Percentiles rank a stretch among this genome's conserved stretches.
These are phyloP conservation scores for Diaporthe vexans DNA, from an alignment of 2,329 filamentous ascomycete genomes.

Conservation along the genomic window DNA sequence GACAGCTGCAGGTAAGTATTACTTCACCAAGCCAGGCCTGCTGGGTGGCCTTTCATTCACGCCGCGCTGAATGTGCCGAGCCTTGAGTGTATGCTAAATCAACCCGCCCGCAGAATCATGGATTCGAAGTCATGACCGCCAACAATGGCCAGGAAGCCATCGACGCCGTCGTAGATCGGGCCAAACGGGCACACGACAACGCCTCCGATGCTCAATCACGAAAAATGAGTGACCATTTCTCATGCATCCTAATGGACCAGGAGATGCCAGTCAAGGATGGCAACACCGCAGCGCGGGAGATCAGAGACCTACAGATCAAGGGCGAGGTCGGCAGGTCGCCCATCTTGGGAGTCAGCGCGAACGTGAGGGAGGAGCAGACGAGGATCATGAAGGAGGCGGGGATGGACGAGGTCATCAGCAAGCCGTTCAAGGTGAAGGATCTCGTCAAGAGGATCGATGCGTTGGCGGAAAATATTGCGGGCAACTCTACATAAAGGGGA, in stretches of 20 bases:
- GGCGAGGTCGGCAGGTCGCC: constrained; percentile 25
- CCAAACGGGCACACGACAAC: not conserved
- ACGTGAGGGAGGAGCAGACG: constrained; percentile 30
- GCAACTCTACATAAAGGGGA: too few species aligned
- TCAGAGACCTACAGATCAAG: constrained; percentile 5
- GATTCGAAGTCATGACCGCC: constrained; percentile 12
- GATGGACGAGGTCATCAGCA: constrained; percentile 33
- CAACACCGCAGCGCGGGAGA: constrained; percentile 17
- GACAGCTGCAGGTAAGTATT: constrained; percentile 18
- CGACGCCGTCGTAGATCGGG: constrained; percentile 15
- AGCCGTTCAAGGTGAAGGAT: constrained; percentile 31
- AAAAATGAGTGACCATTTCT: not conserved
- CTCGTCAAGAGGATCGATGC: constrained; percentile 18
- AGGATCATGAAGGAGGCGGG: constrained; percentile 23
- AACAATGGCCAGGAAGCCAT: constrained; percentile 32
- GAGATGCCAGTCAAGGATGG: constrained; percentile 35
- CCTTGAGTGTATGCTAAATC: not conserved
- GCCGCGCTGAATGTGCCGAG: too few species aligned
- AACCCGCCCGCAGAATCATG: not conserved
- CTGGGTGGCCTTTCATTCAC: too few species aligned
- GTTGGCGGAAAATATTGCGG: not conserved
- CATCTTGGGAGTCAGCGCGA: constrained; percentile 24
- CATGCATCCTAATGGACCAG: constrained; percentile 34
- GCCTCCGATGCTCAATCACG: not conserved
- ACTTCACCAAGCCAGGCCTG: too few species aligned